Conservation (phyloP, 2,329 filamentous ascomycete species). For the Penicillium sp. region DNA sequence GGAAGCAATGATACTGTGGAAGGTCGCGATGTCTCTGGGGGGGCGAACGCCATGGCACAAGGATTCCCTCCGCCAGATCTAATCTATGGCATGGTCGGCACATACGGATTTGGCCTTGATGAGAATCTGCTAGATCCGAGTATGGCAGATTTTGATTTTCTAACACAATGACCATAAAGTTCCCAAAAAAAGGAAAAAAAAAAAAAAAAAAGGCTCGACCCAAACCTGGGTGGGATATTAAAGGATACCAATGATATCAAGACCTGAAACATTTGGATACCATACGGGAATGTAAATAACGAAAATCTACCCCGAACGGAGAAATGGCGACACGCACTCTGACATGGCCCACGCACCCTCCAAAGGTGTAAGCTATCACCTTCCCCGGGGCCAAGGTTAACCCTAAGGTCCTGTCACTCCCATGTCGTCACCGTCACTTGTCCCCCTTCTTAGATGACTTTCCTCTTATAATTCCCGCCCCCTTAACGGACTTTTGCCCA, state of each 20-base stretch:
- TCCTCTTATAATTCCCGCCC: slow-evolving; percentile 22
- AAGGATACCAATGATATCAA: background rate
- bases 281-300: slow-evolving; percentile 17
- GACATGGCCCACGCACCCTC: slow-evolving; percentile 15
- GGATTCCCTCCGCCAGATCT: slow-evolving; percentile 41
- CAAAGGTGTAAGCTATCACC: slow-evolving; percentile 20
- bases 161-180: slow-evolving; percentile 27
- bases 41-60: slow-evolving; percentile 42
- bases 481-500: slow-evolving; percentile 8
- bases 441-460: slow-evolving; percentile 10
- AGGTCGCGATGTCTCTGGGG: slow-evolving; percentile 36
- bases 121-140: slow-evolving; percentile 43
- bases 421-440: slow-evolving; percentile 26
- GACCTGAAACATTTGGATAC: background rate
- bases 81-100: slow-evolving; percentile 45
- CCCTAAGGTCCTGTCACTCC: slow-evolving; percentile 6
- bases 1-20: slow-evolving; percentile 15
- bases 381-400: background rate
- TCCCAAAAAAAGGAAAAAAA: background rate
- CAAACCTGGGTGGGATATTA: background rate
- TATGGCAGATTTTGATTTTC: slow-evolving; percentile 42
- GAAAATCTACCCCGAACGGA: background rate
- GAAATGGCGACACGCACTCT: slow-evolving; percentile 13
- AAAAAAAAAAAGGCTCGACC: background rate
- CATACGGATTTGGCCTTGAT: slow-evolving; percentile 42